These are phyloP conservation scores for Yamadazyma akitaensis DNA, from an alignment of 805 yeast species.

Conservation along the genomic window DNA sequence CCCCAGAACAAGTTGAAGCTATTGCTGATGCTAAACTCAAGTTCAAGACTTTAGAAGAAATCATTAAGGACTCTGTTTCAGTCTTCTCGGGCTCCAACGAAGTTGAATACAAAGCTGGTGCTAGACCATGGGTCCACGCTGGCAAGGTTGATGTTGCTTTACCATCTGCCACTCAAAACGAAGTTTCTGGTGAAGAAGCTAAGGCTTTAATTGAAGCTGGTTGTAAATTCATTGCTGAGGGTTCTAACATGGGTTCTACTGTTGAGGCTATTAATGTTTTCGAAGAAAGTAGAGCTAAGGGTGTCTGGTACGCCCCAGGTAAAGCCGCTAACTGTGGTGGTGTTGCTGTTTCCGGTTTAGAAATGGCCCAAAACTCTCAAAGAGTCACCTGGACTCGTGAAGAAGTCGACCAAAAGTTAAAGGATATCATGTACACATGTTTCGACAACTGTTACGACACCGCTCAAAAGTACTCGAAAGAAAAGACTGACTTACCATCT, in stretches of 20 bases:
- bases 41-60: conserved; percentile 71
- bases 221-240: conserved; percentile 92
- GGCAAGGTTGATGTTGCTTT: conserved; percentile 93
- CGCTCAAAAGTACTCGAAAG: conserved; percentile 75
- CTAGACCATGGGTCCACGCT: conserved; percentile 93
- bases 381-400: conserved; percentile 88
- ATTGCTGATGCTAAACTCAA: conserved; percentile 77
- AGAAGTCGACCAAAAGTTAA: conserved; percentile 88
- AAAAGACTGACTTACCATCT: conserved; percentile 75
- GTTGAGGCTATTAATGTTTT: conserved; percentile 94
- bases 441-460: conserved; percentile 90
- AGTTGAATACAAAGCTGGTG: conserved; percentile 85
- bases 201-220: conserved; percentile 91
- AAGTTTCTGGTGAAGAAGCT: conserved; percentile 96
- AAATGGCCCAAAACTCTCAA: conserved; percentile 99
- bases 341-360: conserved; percentile 97
- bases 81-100: conserved; percentile 52
- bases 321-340: conserved; percentile 99
- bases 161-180: conserved; percentile 98
- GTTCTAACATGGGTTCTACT: conserved; percentile 99
- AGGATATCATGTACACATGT: conserved; percentile 89
- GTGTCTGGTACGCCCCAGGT: conserved; percentile 98
- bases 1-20: conserved; percentile 72
- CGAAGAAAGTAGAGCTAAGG: conserved; percentile 70
- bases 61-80: conserved; percentile 49